Evolutionary conservation across 2,329 filamentous ascomycete genomes (phyloP), one percentile per base, ranked within the genome.

Genomic region (Knufia petricola): DNA sequence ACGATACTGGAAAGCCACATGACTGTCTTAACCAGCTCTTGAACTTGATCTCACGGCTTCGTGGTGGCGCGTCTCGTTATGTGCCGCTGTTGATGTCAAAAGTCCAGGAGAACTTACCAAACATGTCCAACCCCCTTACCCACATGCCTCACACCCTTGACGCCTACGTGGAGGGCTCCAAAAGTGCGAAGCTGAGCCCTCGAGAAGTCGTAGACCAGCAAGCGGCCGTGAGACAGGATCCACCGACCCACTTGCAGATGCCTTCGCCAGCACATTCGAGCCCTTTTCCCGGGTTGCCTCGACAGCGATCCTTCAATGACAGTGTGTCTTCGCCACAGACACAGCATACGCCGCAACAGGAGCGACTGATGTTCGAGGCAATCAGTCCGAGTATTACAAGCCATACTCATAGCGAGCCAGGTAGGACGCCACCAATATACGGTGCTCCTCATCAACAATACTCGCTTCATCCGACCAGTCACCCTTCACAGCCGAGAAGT

Each of bases 41-140:
- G 34, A 78, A 76, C 50, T 73, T 87, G 7, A 71, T 88, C 2
- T 80, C 81, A 1, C 71, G 79, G 7, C 74, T 92, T 15, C 84
- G 85, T n/a, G 82, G 79, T 50, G 85, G 85, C 4, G 77, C 89
- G 49, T 77, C 83, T 53, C 82, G 84, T 45, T 92, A 87, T 61
- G 70, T 90, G 12, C 86, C 86, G 2, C 73, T 94, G 0, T 73
- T 94, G 1, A 67, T 92, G 48, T 77, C 76, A 62, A 92, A 90
- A 67, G 76, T 90, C 32, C 75, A 82, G 52, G 84, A 90, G 36
- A 74, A 83, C 2, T 68, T 89, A 2, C 83, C 84, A 13, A 38
- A 47, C 23, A 38, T 47, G 34, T 24, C 32, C 13, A 47, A 47
- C 23, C 44, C 44, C 3, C 17, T 47, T 10, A 39, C 32, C 6